A percentile compares a stretch with the other conserved stretches of the same genome.
Conservation (phyloP, 192 early-diverging fungal species). For the Obelidium mucronatum region DNA sequence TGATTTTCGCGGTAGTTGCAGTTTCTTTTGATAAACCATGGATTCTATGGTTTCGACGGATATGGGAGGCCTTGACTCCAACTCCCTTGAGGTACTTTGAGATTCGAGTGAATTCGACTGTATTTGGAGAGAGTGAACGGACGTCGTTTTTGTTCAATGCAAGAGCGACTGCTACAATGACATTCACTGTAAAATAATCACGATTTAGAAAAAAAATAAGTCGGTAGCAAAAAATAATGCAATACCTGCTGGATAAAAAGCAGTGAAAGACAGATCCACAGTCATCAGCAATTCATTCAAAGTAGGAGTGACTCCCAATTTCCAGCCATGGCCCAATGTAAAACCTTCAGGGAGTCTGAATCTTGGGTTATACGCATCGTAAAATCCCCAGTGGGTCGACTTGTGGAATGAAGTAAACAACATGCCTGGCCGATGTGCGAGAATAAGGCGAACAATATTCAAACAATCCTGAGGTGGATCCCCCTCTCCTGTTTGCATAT, state of each 20-base stretch:
- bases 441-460: constrained; percentile 24
- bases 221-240: background rate
- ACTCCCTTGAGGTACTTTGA: constrained; percentile 21
- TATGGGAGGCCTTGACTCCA: background rate
- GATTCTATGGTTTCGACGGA: background rate
- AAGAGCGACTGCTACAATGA: constrained; percentile 6
- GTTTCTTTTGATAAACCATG: background rate
- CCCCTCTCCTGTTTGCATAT: constrained; percentile 7
- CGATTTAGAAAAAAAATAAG: background rate
- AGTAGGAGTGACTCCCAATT: constrained; percentile 31
- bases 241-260: constrained; percentile 26
- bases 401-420: constrained; percentile 30
- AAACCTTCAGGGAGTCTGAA: constrained; percentile 26
- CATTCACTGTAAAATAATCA: background rate
- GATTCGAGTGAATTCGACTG: background rate
- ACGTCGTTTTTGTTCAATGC: constrained; percentile 20
- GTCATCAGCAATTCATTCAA: constrained; percentile 13
- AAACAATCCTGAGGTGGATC: constrained; percentile 27
- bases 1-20: background rate
- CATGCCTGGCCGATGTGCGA: constrained; percentile 22
- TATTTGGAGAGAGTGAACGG: background rate
- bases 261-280: constrained; percentile 15
- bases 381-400: constrained; percentile 22
- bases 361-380: constrained; percentile 24
- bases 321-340: constrained; percentile 28